phyloP scores from a whole-genome alignment of 2,329 filamentous ascomycete species.

The Ramichloridium luteum region DNA sequence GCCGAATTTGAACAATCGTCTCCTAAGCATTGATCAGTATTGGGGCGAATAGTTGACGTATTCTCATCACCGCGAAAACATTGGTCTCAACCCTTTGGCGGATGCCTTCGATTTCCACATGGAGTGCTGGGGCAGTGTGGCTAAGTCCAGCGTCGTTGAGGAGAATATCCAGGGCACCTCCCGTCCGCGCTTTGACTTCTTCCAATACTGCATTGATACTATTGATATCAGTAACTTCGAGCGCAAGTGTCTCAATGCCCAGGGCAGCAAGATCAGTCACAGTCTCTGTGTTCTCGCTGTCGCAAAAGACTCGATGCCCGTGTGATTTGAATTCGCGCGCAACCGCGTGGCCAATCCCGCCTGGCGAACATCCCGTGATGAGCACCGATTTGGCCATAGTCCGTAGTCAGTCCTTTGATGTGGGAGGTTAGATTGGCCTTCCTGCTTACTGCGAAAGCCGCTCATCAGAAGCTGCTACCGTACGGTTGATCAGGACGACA shows the following conservation, averaged over 20 bases:
- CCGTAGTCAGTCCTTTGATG: too few species aligned
- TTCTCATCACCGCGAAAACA: constrained; percentile 44
- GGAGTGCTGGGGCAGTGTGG: constrained; percentile 38
- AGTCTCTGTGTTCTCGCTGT: constrained; percentile 39
- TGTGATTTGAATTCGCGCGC: constrained; percentile 43
- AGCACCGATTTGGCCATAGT: constrained; percentile 22
- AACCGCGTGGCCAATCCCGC: constrained; percentile 47
- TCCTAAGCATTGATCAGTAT: constrained; percentile 36
- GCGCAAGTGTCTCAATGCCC: constrained; percentile 42
- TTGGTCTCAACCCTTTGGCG: constrained; percentile 41
- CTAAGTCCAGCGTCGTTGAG: constrained; percentile 48
- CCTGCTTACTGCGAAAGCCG: too few species aligned
- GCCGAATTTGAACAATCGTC: constrained; percentile 35
- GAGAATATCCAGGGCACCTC: constrained; percentile 41
- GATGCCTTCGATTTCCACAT: constrained; percentile 39
- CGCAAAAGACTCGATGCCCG: constrained; percentile 46
- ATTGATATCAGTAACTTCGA: constrained; percentile 41
- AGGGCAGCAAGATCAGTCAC: constrained; percentile 38
- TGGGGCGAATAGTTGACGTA: constrained; percentile 45
- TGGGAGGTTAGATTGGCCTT: too few species aligned
- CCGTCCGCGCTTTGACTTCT: constrained; percentile 36
- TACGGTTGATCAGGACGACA: too few species aligned
- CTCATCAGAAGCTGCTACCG: too few species aligned
- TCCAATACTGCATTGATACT: constrained; percentile 37
- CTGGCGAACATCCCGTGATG: constrained; percentile 35